phyloP scores from a whole-genome alignment of 2,329 filamentous ascomycete species.

The Cadophora luteo-olivacea region DNA sequence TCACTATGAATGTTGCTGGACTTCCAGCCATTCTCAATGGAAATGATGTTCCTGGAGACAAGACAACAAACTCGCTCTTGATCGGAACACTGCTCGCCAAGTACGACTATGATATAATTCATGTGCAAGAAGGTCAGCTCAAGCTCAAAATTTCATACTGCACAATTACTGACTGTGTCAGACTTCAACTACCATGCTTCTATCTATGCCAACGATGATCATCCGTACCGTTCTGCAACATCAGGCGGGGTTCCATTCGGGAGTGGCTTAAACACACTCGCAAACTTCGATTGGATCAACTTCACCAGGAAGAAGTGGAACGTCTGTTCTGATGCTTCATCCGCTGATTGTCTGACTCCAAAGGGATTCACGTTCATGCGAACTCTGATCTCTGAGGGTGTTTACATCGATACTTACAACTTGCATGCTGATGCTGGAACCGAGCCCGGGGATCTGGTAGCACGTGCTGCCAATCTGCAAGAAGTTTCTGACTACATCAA shows the following conservation, averaged over 20 bases:
- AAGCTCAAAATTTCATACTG: background rate
- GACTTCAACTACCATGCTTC: slow-evolving; percentile 72
- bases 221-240: slow-evolving; percentile 66
- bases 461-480: slow-evolving; percentile 63
- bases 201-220: slow-evolving; percentile 65
- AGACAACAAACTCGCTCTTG: slow-evolving; percentile 59
- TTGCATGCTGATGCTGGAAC: slow-evolving; percentile 70
- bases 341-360: slow-evolving; percentile 68
- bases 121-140: slow-evolving; percentile 62
- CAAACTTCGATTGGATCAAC: slow-evolving; percentile 62
- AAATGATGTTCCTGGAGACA: slow-evolving; percentile 68
- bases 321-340: slow-evolving; percentile 61
- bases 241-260: slow-evolving; percentile 70
- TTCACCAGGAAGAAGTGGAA: slow-evolving; percentile 65
- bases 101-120: slow-evolving; percentile 66
- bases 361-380: slow-evolving; percentile 76
- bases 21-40: slow-evolving; percentile 61
- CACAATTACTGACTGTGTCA: background rate
- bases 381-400: slow-evolving; percentile 55
- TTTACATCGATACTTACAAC: slow-evolving; percentile 70
- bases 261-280: slow-evolving; percentile 67
- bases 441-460: slow-evolving; percentile 57
- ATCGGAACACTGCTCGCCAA: slow-evolving; percentile 64
- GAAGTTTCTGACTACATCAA: slow-evolving; percentile 66
- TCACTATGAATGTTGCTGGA: slow-evolving; percentile 67